Conservation (phyloP, 495 filamentous ascomycete species). For the Lentithecium fluviatile region DNA sequence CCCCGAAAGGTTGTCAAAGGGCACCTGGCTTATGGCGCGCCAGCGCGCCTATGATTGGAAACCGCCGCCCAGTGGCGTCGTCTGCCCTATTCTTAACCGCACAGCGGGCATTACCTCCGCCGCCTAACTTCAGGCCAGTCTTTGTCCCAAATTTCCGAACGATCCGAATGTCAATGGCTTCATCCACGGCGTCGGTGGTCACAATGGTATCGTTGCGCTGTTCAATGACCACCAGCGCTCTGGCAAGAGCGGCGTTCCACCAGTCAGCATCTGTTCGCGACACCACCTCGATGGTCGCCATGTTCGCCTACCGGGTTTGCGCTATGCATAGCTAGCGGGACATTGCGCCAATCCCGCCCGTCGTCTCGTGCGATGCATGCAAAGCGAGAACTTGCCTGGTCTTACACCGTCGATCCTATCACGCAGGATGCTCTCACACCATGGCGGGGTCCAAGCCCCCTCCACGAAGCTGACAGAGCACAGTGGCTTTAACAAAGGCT, state of each 20-base stretch:
- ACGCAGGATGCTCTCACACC: neutral
- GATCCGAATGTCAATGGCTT: neutral
- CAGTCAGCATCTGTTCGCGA: no score
- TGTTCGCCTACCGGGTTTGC: no score
- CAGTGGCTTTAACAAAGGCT: no score
- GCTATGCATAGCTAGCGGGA: neutral
- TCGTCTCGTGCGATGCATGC: neutral
- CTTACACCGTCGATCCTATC: neutral
- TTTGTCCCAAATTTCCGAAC: neutral
- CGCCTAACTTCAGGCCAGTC: neutral
- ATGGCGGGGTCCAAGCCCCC: neutral
- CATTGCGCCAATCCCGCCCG: neutral
- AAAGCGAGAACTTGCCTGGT: neutral
- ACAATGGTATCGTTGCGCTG: neutral
- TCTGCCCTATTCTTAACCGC: slow-evolving; percentile 1
- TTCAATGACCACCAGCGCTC: no score
- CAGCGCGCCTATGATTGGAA: neutral
- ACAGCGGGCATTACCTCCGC: neutral
- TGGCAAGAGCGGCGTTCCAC: no score
- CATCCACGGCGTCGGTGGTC: neutral
- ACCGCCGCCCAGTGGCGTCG: neutral
- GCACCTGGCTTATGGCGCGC: neutral
- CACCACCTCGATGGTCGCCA: no score
- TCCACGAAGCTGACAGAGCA: no score
- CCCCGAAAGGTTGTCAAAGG: neutral